These are phyloP conservation scores for Cladosporium sp. DNA, from an alignment of 2,329 filamentous ascomycete genomes.

Conservation along the genomic window DNA sequence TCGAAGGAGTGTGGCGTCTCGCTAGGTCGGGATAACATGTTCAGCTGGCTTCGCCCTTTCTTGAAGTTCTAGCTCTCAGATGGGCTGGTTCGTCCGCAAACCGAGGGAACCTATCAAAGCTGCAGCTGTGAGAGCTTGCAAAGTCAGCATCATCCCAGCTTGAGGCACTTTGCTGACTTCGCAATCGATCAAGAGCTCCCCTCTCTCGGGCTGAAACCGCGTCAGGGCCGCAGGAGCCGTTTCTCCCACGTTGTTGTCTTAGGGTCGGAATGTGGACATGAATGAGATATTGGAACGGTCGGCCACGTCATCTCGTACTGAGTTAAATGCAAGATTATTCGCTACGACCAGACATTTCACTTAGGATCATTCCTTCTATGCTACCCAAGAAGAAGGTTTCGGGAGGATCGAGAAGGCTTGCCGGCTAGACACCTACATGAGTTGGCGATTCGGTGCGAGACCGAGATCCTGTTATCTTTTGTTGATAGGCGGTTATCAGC, in stretches of 20 bases:
- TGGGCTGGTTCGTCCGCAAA: neutral
- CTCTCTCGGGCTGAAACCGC: neutral
- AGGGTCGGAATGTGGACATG: conserved; percentile 9
- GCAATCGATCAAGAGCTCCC: conserved; percentile 3
- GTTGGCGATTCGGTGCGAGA: no score
- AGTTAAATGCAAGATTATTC: no score
- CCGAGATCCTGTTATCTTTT: no score
- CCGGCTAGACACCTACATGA: no score
- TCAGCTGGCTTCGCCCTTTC: conserved; percentile 5
- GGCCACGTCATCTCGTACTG: no score
- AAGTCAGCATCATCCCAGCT: conserved; percentile 9
- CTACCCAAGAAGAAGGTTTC: no score
- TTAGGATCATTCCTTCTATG: no score
- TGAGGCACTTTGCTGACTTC: conserved; percentile 12
- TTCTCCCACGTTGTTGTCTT: neutral
- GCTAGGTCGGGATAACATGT: neutral
- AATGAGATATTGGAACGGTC: no score
- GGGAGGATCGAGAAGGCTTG: no score
- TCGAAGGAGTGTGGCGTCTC: neutral
- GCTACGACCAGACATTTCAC: no score
- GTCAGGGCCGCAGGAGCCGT: conserved; percentile 7
- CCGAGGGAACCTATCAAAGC: neutral
- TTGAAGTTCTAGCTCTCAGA: no score
- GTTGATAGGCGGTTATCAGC: no score
- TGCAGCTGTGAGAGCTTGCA: conserved; percentile 7